phyloP scores from a whole-genome alignment of 139 green algal genomes.

The Chlamydomonas urium region DNA sequence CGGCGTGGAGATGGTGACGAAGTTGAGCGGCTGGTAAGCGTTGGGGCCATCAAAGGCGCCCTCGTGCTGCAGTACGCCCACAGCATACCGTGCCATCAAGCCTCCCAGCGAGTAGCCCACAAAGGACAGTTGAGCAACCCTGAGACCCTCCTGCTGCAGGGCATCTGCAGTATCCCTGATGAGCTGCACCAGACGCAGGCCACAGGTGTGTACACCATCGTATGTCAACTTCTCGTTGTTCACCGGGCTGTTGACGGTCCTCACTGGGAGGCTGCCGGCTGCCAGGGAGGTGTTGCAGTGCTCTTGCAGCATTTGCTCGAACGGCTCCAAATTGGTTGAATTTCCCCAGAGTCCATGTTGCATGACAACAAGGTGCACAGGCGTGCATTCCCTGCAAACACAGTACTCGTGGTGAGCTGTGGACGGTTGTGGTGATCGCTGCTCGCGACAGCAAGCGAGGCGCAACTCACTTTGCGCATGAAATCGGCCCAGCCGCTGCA shows the following conservation, averaged over 20 bases:
- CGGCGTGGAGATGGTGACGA: conserved; percentile 28
- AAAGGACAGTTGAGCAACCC: conserved; percentile 12
- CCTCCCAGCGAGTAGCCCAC: conserved; percentile 36
- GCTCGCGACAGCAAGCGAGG: too few relatives aligned
- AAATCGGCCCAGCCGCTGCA: too few relatives aligned
- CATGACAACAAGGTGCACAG: conserved; percentile 19
- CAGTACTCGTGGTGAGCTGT: too few relatives aligned
- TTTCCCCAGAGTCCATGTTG: conserved; percentile 27
- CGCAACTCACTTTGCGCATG: too few relatives aligned
- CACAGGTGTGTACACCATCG: conserved; percentile 20
- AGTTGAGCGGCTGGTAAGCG: conserved; percentile 12
- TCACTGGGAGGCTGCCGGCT: background rate
- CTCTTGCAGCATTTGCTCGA: background rate
- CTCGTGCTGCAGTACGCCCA: conserved; percentile 23
- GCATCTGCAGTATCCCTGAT: background rate
- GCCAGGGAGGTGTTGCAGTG: background rate
- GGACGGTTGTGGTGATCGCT: too few relatives aligned
- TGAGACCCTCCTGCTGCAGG: background rate
- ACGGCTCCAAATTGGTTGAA: conserved; percentile 9
- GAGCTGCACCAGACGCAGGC: background rate
- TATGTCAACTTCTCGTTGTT: conserved; percentile 29
- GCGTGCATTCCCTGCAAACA: too few relatives aligned
- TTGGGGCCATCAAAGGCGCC: conserved; percentile 13
- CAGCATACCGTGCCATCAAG: conserved; percentile 25
- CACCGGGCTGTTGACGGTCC: background rate